Conservation (phyloP, 805 yeast genomes). For the Candida ulmi region DNA sequence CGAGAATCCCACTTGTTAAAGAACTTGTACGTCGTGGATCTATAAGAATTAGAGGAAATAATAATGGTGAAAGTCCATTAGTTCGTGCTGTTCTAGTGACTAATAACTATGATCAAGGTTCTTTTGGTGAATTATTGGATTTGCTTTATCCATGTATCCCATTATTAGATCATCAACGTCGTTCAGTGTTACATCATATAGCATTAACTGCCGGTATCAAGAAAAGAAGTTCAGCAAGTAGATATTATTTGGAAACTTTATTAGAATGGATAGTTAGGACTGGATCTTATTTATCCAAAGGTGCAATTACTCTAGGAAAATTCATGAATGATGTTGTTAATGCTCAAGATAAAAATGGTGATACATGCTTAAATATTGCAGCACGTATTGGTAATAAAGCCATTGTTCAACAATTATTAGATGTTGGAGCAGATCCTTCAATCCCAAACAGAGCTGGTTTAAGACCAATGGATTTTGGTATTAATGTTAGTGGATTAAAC, state of each 20-base stretch:
- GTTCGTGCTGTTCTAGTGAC: constrained; percentile 81
- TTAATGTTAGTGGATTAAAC: constrained; percentile 34
- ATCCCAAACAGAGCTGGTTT: constrained; percentile 82
- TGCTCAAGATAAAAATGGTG: constrained; percentile 89
- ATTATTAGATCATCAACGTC: constrained; percentile 59
- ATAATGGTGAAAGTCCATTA: constrained; percentile 82
- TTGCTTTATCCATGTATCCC: constrained; percentile 70
- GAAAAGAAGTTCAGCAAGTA: constrained; percentile 65
- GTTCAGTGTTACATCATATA: constrained; percentile 85
- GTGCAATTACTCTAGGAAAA: constrained; percentile 44
- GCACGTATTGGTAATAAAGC: constrained; percentile 82
- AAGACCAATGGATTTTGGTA: constrained; percentile 82
- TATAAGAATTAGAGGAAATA: constrained; percentile 67
- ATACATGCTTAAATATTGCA: constrained; percentile 89
- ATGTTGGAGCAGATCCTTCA: constrained; percentile 81
- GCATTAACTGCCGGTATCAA: constrained; percentile 73
- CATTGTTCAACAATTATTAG: constrained; percentile 73
- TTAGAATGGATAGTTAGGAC: constrained; percentile 72
- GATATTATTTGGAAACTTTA: constrained; percentile 66
- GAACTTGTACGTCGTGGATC: constrained; percentile 66
- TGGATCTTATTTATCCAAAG: constrained; percentile 39
- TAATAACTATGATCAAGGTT: constrained; percentile 71
- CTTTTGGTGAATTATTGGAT: constrained; percentile 66
- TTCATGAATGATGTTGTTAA: constrained; percentile 72
- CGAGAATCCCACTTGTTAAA: constrained; percentile 62